Evolutionary conservation across 176 grass and related monocot species (phyloP).

Genomic region (Puccinellia tenuiflora): DNA sequence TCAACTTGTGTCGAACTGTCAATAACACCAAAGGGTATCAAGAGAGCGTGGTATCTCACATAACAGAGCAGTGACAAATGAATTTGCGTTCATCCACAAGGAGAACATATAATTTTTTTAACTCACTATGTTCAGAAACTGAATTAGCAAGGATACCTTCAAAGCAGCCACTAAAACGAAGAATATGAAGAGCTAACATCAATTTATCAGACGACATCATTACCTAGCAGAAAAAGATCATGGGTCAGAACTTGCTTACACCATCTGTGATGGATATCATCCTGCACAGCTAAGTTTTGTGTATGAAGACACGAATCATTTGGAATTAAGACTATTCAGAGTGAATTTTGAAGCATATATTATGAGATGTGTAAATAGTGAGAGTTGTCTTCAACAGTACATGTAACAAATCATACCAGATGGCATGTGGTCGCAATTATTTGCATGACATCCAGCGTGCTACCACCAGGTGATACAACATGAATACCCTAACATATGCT

Average conservation of each 20-base stretch:
- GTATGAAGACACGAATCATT: not conserved
- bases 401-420: not conserved
- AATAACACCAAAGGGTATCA: not conserved
- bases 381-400: not conserved
- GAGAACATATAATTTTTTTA: not conserved
- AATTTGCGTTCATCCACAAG: not conserved
- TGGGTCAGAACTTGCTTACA: slow-evolving; percentile 1
- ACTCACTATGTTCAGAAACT: not conserved
- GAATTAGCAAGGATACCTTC: slow-evolving; percentile 46
- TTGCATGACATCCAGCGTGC: not conserved
- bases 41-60: not conserved
- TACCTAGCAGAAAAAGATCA: slow-evolving; percentile 47
- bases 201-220: slow-evolving; percentile 63
- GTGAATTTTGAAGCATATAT: not conserved
- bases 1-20: too few species aligned
- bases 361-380: not conserved
- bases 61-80: not conserved
- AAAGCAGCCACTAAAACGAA: slow-evolving; percentile 91
- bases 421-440: not conserved
- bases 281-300: too few species aligned
- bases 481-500: too few species aligned
- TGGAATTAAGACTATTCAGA: not conserved
- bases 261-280: too few species aligned
- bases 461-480: not conserved
- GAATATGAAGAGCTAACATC: slow-evolving; percentile 93